These are phyloP conservation scores for Cucurbitaria berberidis DNA, from an alignment of 2,329 filamentous ascomycete species.

Conservation along the genomic window DNA sequence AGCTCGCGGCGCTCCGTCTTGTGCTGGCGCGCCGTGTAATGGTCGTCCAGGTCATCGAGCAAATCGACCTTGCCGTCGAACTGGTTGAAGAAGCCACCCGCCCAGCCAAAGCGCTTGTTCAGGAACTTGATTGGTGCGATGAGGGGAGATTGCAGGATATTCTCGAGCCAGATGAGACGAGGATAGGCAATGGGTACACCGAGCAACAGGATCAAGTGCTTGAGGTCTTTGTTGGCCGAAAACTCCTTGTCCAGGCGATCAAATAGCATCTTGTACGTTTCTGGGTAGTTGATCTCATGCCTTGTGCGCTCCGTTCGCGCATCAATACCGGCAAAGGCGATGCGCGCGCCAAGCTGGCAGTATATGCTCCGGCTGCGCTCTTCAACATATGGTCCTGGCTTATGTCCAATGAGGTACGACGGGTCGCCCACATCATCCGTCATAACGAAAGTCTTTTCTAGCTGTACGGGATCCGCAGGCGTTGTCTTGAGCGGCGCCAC, in stretches of 20 bases:
- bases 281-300: conserved; percentile 86
- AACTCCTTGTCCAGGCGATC: conserved; percentile 61
- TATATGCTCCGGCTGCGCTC: conserved; percentile 67
- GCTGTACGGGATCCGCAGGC: conserved; percentile 70
- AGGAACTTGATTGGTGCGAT: conserved; percentile 89
- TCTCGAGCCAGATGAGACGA: conserved; percentile 94
- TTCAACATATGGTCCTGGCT: conserved; percentile 71
- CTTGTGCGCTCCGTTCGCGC: conserved; percentile 78
- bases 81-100: conserved; percentile 86
- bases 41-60: conserved; percentile 69
- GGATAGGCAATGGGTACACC: conserved; percentile 74
- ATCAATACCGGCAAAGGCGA: conserved; percentile 67
- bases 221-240: conserved; percentile 61
- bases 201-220: conserved; percentile 67
- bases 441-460: conserved; percentile 75
- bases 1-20: conserved; percentile 84
- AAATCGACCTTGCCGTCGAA: conserved; percentile 81
- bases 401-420: conserved; percentile 79
- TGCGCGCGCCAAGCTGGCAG: conserved; percentile 68
- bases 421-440: conserved; percentile 64
- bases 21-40: conserved; percentile 89
- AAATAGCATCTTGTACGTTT: conserved; percentile 69
- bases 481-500: conserved; percentile 59
- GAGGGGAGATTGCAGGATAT: conserved; percentile 83
- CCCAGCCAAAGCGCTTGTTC: conserved; percentile 87